Evolutionary conservation across 148 eudicot genomes (phyloP).

Genomic region (Persicaria maculosa): DNA sequence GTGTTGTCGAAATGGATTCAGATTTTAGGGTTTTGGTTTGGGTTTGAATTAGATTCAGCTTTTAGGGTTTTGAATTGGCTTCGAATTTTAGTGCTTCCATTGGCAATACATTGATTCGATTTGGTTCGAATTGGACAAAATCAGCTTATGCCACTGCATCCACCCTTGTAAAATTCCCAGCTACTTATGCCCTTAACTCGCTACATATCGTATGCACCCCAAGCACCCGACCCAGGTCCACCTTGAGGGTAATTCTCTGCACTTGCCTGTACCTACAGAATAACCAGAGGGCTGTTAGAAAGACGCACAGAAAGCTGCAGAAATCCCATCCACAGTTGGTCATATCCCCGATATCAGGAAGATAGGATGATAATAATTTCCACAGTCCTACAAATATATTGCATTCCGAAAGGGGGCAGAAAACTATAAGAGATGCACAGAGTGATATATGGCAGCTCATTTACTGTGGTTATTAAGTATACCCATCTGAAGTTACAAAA

Average conservation of each 20-base stretch:
- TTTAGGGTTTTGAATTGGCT: too few relatives aligned
- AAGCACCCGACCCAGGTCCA: slow-evolving; percentile 67
- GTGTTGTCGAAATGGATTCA: too few relatives aligned
- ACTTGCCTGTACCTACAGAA: slow-evolving; percentile 45
- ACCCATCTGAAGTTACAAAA: background rate
- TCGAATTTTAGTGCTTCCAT: too few relatives aligned
- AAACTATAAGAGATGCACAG: background rate
- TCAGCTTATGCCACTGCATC: slow-evolving; percentile 16
- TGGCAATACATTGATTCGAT: too few relatives aligned
- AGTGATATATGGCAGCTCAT: background rate
- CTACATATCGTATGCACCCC: slow-evolving; percentile 73
- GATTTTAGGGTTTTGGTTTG: too few relatives aligned
- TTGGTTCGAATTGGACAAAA: too few relatives aligned
- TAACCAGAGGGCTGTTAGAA: background rate
- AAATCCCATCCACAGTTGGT: background rate
- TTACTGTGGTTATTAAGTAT: background rate
- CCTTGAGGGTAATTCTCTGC: slow-evolving; percentile 73
- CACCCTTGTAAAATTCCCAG: slow-evolving; percentile 14
- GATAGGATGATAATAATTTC: background rate
- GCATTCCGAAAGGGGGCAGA: background rate
- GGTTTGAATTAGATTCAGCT: too few relatives aligned
- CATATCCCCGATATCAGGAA: background rate
- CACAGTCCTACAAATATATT: background rate
- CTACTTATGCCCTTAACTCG: slow-evolving; percentile 73
- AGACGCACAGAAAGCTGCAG: background rate